Evolutionary conservation across 768 basidiomycete genomes (phyloP).

Genomic region (Rhodotorula toruloides): DNA sequence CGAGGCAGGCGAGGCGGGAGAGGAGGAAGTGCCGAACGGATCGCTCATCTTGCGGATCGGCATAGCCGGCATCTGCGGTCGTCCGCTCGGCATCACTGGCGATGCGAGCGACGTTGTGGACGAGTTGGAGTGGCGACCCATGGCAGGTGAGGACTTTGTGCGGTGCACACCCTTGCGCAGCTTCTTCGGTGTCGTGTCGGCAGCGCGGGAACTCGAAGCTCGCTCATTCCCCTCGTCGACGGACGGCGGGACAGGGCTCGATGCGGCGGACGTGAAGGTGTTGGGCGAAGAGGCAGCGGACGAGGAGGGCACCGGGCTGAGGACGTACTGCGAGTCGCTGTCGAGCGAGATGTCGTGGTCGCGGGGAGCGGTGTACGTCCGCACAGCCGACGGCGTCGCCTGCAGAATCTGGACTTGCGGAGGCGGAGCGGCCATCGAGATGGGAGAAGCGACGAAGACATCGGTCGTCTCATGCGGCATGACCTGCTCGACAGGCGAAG

Average conservation of each 20-base stretch:
- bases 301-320: neutral
- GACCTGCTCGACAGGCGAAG: conserved; percentile 1
- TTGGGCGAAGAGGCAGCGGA: neutral
- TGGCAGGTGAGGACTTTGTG: conserved; percentile 4
- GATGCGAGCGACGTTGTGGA: neutral
- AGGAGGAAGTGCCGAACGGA: neutral
- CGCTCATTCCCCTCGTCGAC: neutral
- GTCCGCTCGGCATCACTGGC: neutral
- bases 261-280: conserved; percentile 2
- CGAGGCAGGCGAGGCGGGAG: neutral
- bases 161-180: conserved; percentile 21
- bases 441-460: conserved; percentile 9
- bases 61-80: neutral
- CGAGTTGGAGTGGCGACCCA: neutral
- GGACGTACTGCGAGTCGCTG: neutral
- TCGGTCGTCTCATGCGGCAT: neutral
- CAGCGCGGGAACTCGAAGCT: neutral
- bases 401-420: neutral
- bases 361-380: neutral
- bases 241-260: neutral
- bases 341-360: neutral
- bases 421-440: neutral
- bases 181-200: conserved; percentile 1
- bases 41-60: neutral
- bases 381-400: neutral